A percentile compares a stretch with the other conserved stretches of the same genome.
Evolutionary conservation across 371 early-diverging fungal species (phyloP).

Genomic region (Mortierella sp.): DNA sequence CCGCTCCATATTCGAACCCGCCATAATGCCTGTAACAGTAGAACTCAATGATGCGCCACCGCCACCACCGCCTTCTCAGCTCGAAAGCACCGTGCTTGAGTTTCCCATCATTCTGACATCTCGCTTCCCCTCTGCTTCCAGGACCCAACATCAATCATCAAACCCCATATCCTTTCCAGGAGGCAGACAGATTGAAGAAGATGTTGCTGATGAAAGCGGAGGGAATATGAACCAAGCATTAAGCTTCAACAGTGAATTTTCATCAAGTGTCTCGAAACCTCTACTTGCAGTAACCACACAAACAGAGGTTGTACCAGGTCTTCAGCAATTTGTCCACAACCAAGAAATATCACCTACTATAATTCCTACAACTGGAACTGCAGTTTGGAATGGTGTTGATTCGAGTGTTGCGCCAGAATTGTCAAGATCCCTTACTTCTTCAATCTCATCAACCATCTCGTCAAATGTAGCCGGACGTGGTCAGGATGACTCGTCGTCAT

Average conservation of each 20-base stretch:
- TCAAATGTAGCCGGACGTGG: constrained; percentile 2
- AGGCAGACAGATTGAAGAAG: background rate
- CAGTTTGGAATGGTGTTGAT: constrained; percentile 2
- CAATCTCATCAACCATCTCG: constrained; percentile 4
- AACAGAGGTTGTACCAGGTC: background rate
- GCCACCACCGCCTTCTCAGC: constrained; percentile 32
- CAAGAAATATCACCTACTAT: constrained; percentile 27
- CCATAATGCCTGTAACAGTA: constrained; percentile 30
- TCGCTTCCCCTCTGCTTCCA: constrained; percentile 22
- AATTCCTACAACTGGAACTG: constrained; percentile 45
- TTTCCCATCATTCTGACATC: constrained; percentile 56
- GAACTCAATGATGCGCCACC: constrained; percentile 52
- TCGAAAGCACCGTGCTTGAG: constrained; percentile 45
- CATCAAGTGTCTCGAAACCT: constrained; percentile 3
- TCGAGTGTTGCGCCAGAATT: background rate
- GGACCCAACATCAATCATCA: background rate
- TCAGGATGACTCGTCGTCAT: no score
- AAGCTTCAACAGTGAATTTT: constrained; percentile 14
- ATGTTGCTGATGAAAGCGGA: background rate
- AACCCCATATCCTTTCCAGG: background rate
- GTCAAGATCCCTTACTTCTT: constrained; percentile 14
- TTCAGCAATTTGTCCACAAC: constrained; percentile 49
- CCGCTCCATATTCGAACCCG: constrained; percentile 52
- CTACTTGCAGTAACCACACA: background rate
- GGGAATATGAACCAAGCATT: constrained; percentile 15